Conservation (phyloP, 176 grass and related monocot genomes). For the Oropetium thomaeum region DNA sequence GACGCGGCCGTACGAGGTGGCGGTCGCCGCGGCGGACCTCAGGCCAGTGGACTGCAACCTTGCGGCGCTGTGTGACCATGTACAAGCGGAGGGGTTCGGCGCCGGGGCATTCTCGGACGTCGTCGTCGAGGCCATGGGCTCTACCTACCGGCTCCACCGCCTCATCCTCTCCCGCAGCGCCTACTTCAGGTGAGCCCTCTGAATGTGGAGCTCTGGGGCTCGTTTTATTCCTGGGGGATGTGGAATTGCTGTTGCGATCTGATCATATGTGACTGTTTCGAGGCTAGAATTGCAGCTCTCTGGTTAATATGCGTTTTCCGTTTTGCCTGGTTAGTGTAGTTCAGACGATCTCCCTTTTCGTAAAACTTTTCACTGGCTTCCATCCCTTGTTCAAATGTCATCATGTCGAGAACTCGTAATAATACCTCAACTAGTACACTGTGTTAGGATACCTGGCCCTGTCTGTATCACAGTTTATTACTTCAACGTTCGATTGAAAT, state of each 20-base stretch:
- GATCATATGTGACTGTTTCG: background rate
- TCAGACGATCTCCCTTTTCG: background rate
- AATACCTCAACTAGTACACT: background rate
- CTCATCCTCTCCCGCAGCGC: conserved; percentile 94
- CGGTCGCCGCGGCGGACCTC: conserved; percentile 53
- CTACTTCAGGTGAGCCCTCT: conserved; percentile 76
- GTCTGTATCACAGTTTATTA: background rate
- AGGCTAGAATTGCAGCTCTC: conserved; percentile 14
- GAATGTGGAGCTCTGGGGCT: background rate
- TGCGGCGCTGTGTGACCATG: conserved; percentile 85
- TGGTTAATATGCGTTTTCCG: background rate
- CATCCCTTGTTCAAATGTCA: background rate
- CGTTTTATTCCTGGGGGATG: background rate
- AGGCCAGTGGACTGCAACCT: conserved; percentile 79
- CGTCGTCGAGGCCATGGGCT: conserved; percentile 82
- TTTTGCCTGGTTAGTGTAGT: background rate
- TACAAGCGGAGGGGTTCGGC: conserved; percentile 78
- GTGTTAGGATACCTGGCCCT: background rate
- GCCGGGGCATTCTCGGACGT: conserved; percentile 89
- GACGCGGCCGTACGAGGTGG: conserved; percentile 46
- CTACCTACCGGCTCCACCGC: conserved; percentile 82
- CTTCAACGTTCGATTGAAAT: background rate
- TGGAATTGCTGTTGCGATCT: background rate
- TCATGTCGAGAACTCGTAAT: background rate
- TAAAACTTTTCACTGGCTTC: background rate